phyloP scores from a whole-genome alignment of 73 alveolate genomes.

The Blepharisma stoltei region DNA sequence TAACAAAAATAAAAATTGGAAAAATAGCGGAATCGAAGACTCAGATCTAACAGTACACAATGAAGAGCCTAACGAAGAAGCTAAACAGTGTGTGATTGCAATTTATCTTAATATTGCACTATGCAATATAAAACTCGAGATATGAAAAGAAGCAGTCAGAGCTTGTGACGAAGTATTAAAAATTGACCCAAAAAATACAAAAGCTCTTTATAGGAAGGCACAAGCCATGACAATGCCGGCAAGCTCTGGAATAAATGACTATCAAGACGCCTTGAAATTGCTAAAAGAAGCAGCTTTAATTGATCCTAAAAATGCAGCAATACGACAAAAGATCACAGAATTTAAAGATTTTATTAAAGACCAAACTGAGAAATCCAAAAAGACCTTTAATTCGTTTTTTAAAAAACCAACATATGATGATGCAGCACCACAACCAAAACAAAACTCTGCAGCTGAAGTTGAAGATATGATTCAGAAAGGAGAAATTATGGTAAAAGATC shows the following conservation, averaged over 20 bases:
- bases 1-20: constrained; percentile 38
- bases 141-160: constrained; percentile 44
- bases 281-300: background rate
- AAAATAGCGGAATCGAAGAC: constrained; percentile 41
- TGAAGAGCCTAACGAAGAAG: constrained; percentile 32
- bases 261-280: background rate
- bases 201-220: constrained; percentile 52
- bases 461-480: constrained; percentile 21
- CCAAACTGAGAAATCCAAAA: background rate
- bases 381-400: constrained; percentile 13
- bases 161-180: constrained; percentile 40
- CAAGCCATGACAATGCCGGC: constrained; percentile 27
- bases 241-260: constrained; percentile 6
- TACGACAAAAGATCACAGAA: constrained; percentile 6
- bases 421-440: background rate
- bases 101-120: constrained; percentile 48
- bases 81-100: constrained; percentile 27
- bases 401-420: constrained; percentile 22
- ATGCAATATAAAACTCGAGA: constrained; percentile 38
- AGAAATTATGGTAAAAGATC: constrained; percentile 25
- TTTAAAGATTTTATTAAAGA: background rate
- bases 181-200: constrained; percentile 42
- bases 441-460: background rate
- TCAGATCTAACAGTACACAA: constrained; percentile 35
- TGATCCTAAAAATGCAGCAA: background rate